Evolutionary conservation across 305 asterid species (phyloP).

Genomic region (Fraxinus velutina): DNA sequence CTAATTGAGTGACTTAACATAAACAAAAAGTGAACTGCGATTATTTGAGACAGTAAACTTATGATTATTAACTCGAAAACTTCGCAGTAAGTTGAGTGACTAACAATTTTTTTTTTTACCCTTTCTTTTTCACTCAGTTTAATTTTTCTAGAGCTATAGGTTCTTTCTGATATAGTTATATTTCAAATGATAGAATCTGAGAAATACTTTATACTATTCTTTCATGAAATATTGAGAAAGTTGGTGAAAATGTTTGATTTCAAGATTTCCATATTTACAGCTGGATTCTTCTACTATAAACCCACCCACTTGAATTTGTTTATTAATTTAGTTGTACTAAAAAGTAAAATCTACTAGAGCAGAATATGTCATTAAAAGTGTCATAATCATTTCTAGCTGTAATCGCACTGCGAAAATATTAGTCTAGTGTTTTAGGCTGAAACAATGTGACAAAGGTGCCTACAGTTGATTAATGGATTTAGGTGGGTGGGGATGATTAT

Average conservation of each 20-base stretch:
- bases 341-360: neutral
- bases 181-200: neutral
- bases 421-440: neutral
- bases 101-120: neutral
- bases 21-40: neutral
- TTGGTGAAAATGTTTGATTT: neutral
- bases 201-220: neutral
- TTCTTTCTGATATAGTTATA: neutral
- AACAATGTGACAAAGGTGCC: neutral
- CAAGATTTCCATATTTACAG: neutral
- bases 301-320: neutral
- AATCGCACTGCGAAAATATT: slow-evolving; percentile 25
- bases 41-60: neutral
- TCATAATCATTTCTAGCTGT: slow-evolving; percentile 36
- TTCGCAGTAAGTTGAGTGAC: neutral
- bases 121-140: neutral
- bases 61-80: neutral
- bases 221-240: neutral
- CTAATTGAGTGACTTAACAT: neutral
- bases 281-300: neutral
- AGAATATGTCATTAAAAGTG: neutral
- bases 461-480: neutral
- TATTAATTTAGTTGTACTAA: slow-evolving; percentile 10
- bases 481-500: neutral
- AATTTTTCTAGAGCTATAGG: neutral